phyloP scores from a whole-genome alignment of 208 protist genomes.

The Acanthamoeba rhysodes region DNA sequence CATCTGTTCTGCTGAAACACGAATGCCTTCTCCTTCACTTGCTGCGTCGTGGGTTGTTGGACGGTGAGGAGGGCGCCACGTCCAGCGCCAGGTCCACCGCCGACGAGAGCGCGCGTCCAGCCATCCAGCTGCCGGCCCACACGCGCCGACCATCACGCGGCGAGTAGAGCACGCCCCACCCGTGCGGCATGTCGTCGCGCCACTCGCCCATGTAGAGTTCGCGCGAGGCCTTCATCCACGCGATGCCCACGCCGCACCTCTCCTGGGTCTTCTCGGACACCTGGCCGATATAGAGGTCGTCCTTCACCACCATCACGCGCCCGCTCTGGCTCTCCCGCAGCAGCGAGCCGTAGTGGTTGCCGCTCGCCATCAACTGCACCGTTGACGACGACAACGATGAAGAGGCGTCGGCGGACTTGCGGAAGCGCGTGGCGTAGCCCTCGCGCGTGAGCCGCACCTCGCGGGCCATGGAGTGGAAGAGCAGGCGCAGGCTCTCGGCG shows the following conservation, averaged over 20 bases:
- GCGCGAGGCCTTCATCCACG: constrained; percentile 48
- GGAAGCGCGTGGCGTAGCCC: constrained; percentile 47
- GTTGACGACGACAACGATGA: background rate
- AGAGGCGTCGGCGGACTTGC: background rate
- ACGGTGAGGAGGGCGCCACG: constrained; percentile 19
- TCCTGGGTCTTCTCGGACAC: background rate
- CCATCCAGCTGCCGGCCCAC: constrained; percentile 63
- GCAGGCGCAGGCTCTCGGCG: constrained; percentile 7
- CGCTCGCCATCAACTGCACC: background rate
- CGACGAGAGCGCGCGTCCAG: constrained; percentile 14
- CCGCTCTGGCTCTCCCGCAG: constrained; percentile 49
- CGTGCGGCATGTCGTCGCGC: constrained; percentile 59
- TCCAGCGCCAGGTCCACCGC: background rate
- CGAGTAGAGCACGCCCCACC: constrained; percentile 63
- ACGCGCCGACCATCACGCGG: constrained; percentile 14
- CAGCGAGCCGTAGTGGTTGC: background rate
- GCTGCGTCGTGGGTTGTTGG: background rate
- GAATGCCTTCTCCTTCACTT: background rate
- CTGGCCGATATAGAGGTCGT: constrained; percentile 54
- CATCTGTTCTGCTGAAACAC: too few relatives aligned
- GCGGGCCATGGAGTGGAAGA: constrained; percentile 58
- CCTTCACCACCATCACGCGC: constrained; percentile 32
- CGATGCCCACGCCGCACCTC: constrained; percentile 56
- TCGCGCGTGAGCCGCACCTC: constrained; percentile 47
- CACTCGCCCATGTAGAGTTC: constrained; percentile 67